phyloP scores from a whole-genome alignment of 208 protist species.

The Crithidia acanthocephali region DNA sequence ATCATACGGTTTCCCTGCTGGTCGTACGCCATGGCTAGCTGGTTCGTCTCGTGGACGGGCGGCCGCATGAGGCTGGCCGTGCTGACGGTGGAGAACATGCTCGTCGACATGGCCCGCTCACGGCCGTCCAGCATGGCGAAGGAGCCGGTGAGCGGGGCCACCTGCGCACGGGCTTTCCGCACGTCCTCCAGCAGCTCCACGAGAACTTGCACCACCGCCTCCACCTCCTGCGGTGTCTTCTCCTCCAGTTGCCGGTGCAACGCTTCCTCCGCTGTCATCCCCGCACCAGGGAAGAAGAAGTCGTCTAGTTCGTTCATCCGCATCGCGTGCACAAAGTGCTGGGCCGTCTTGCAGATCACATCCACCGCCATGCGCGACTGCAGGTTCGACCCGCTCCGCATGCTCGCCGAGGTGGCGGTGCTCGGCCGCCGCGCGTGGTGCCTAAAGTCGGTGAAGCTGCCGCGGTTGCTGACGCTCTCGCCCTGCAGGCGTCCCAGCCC shows the following conservation, averaged over 20 bases:
- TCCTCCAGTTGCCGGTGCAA: constrained; percentile 25
- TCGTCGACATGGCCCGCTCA: constrained; percentile 25
- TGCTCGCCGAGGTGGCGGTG: constrained; percentile 1
- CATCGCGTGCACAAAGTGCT: constrained; percentile 64
- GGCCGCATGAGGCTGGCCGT: constrained; percentile 54
- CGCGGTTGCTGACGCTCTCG: constrained; percentile 20
- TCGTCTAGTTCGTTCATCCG: constrained; percentile 45
- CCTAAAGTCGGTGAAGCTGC: constrained; percentile 10
- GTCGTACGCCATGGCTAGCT: constrained; percentile 54
- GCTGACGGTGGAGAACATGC: constrained; percentile 50
- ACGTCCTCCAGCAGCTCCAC: constrained; percentile 58
- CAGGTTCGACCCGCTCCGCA: background rate
- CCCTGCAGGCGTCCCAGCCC: constrained; percentile 6
- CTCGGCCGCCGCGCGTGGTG: background rate
- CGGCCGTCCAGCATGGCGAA: constrained; percentile 10
- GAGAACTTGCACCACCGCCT: constrained; percentile 40
- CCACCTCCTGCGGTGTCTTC: constrained; percentile 36
- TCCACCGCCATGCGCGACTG: constrained; percentile 21
- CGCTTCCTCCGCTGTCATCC: constrained; percentile 22
- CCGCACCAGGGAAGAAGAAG: constrained; percentile 27
- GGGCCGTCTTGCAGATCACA: constrained; percentile 33
- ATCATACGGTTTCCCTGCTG: constrained; percentile 67
- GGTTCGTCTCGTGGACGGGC: constrained; percentile 66
- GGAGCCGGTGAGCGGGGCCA: constrained; percentile 20
- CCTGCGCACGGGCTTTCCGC: constrained; percentile 24